These are phyloP conservation scores for Camellia lanceoleosa DNA, from an alignment of 148 eudicot genomes.

Conservation along the genomic window DNA sequence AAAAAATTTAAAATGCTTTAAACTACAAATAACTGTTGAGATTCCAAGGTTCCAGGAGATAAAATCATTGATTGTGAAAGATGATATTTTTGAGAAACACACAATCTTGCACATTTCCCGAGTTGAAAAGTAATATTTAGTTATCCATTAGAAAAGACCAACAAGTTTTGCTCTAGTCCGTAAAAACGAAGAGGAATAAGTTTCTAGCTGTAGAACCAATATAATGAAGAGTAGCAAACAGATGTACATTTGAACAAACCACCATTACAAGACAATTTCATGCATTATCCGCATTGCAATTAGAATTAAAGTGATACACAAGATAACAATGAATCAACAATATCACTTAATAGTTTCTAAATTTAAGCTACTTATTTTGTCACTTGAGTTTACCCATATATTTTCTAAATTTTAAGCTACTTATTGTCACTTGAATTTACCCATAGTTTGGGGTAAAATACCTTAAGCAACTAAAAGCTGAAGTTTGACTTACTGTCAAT, in stretches of 20 bases:
- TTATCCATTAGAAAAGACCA: neutral
- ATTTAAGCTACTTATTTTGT: neutral
- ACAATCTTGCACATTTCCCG: no score
- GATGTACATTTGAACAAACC: neutral
- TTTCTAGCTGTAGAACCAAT: neutral
- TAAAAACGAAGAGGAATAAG: neutral
- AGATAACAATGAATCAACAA: neutral
- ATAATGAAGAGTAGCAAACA: neutral
- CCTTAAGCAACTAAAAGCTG: neutral
- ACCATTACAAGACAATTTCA: neutral
- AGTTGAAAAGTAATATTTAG: neutral
- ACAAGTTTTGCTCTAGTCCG: neutral
- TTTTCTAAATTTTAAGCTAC: neutral
- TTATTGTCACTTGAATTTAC: neutral
- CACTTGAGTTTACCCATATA: neutral
- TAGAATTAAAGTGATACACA: neutral
- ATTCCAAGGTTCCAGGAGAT: neutral
- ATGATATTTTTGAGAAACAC: neutral
- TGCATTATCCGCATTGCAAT: neutral
- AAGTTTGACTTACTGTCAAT: conserved; percentile 63
- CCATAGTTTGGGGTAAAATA: neutral
- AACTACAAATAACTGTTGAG: neutral
- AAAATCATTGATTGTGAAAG: neutral
- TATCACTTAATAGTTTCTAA: neutral
- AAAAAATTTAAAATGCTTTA: neutral